Percentiles rank a stretch among this genome's conserved stretches.
These are phyloP conservation scores for Scutellaria minor DNA, from an alignment of 257 asterid species.

Conservation along the genomic window DNA sequence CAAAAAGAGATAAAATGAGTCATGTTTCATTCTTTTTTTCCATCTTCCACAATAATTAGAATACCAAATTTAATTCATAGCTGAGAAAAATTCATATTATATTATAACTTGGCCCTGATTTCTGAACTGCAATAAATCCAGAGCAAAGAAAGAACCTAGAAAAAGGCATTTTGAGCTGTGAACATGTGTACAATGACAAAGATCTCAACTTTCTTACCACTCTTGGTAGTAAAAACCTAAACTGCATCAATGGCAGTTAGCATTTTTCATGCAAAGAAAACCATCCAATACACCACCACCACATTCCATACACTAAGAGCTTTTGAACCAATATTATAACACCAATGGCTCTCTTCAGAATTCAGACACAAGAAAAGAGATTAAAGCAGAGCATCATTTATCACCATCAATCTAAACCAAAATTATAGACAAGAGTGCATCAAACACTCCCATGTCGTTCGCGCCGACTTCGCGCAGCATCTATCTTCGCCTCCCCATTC, in stretches of 20 bases:
- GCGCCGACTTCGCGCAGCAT: conserved; percentile 22
- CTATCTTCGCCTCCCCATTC: neutral
- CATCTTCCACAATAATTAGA: neutral
- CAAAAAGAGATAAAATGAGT: neutral
- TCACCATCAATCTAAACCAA: conserved; percentile 29
- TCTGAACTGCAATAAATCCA: neutral
- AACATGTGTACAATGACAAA: neutral
- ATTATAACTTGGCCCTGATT: neutral
- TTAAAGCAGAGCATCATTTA: conserved; percentile 29
- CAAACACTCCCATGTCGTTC: conserved; percentile 6
- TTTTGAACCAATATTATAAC: conserved; percentile 26
- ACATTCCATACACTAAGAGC: conserved; percentile 23
- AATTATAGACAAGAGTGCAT: conserved; percentile 28
- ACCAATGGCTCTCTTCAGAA: neutral
- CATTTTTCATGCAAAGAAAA: neutral
- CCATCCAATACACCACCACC: neutral
- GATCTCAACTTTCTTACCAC: neutral
- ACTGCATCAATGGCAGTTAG: neutral
- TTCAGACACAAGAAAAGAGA: conserved; percentile 29
- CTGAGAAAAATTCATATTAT: too few species aligned
- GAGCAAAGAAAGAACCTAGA: neutral
- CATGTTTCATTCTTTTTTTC: neutral
- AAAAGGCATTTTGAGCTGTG: neutral
- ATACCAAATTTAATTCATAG: neutral
- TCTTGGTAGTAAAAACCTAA: neutral